Base-by-base conservation (phyloP, 495 filamentous ascomycete genomes). In the Aspergillus saccharolyticus region DNA sequence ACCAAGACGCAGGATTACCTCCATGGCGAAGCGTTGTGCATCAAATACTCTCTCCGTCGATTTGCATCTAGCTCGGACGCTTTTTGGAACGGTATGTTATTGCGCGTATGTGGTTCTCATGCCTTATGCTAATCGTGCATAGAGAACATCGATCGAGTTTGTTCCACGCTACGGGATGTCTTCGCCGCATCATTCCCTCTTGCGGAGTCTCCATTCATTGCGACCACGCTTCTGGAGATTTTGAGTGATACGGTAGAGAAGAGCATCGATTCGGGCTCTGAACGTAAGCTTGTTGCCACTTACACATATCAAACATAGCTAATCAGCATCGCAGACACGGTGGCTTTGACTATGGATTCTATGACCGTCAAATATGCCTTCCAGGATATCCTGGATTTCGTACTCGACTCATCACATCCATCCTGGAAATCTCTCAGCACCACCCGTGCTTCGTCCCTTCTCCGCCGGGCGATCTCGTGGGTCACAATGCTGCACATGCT, bases 21-120 rank as follows among this genome's bases (percentile, higher is more conserved):
- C 0, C 93, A 97, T 64, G 84, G 84, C n/a, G 69, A 71, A 42
- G 64, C 81, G 12, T 64, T 87, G 14, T 78, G 74, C 60, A 63
- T 79, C 8, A 78, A 76, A 50, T 81, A 81, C 56, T 61, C 82
- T 14, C 60, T 83, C 43, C 67, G 71, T 20, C 66, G 74, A 24
- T 68, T 72, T 52, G 68, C 67, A n/a, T 61, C 64, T 12, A 68
- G 66, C 1, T 66, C 70, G 0, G 51, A 70, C 47, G 62, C 60
- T 12, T 64, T 74, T 22, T 76, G 74, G 71, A 69, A 63, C 15
- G 63, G 73, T 76, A 65, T 57, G 71, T 59, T 10, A 17, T n/a
- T 33, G 7, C 15, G 10, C 25, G 5, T 48, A 44, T n/a, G 0
- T 15, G 12, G 2, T 58, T 48, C 61, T 18, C 43, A 49, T 25